phyloP scores from a whole-genome alignment of 2,329 filamentous ascomycete species.

The Hypoxylon sp. region DNA sequence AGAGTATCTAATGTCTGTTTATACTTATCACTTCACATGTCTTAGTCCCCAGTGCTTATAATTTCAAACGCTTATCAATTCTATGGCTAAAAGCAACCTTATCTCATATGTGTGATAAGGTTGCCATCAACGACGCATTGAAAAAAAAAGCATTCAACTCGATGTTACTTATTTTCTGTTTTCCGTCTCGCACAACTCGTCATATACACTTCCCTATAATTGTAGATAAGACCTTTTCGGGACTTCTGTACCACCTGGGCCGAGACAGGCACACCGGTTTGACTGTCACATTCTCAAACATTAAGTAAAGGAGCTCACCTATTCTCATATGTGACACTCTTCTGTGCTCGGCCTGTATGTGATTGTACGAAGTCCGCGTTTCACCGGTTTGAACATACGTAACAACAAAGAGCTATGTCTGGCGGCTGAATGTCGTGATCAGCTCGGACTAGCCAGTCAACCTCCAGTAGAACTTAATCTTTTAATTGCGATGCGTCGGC shows the following conservation, averaged over 20 bases:
- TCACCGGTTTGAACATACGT: neutral
- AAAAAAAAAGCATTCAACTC: neutral
- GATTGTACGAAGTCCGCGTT: neutral
- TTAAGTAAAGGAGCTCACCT: neutral
- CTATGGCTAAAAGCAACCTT: neutral
- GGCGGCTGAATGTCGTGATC: slow-evolving; percentile 1
- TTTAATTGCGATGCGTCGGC: slow-evolving; percentile 1
- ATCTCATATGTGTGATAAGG: neutral
- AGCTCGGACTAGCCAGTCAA: neutral
- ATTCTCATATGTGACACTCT: neutral
- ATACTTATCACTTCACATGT: neutral
- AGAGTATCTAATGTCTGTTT: neutral
- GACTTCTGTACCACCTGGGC: neutral
- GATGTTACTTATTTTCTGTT: neutral
- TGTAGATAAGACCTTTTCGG: neutral
- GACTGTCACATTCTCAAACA: neutral
- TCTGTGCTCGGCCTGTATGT: neutral
- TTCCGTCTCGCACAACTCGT: neutral
- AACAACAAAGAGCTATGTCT: neutral
- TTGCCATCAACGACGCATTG: neutral
- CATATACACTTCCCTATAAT: neutral
- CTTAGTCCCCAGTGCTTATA: neutral
- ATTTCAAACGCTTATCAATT: neutral
- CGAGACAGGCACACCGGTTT: slow-evolving; percentile 4
- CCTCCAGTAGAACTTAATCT: neutral